Conservation (phyloP, 2,329 filamentous ascomycete genomes). For the Aspergillus carbonarius region DNA sequence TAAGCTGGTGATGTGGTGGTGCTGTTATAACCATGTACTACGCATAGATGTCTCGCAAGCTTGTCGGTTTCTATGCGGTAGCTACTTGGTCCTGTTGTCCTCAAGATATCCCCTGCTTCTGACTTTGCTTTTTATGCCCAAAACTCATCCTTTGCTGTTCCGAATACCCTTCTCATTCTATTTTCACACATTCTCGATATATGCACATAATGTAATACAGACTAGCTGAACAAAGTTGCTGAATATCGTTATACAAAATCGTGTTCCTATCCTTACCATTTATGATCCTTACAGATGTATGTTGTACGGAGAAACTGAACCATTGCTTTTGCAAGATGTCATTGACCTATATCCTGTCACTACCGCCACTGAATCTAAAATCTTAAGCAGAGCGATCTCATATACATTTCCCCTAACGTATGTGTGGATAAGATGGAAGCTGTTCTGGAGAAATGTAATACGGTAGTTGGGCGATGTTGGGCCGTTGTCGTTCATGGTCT, state of each 20-base stretch:
- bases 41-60: neutral
- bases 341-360: neutral
- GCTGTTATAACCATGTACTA: neutral
- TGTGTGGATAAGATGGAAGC: neutral
- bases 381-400: neutral
- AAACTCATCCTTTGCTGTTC: neutral
- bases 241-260: neutral
- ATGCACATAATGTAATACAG: neutral
- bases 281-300: neutral
- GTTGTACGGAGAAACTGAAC: neutral
- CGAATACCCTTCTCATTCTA: neutral
- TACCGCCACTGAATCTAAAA: too few species aligned
- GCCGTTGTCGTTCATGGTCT: conserved; percentile 7
- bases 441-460: conserved; percentile 3
- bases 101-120: neutral
- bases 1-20: conserved; percentile 16
- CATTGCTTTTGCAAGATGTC: neutral
- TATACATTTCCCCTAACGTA: too few species aligned
- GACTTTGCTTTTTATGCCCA: neutral
- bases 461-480: conserved; percentile 10
- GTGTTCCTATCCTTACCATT: neutral
- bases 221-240: neutral
- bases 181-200: neutral
- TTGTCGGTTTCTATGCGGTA: neutral
- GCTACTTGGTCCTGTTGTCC: neutral